Percentiles rank a stretch among this genome's conserved stretches.
These are phyloP conservation scores for Saposhnikovia divaricata DNA, from an alignment of 129 eudicot genomes.

Conservation along the genomic window DNA sequence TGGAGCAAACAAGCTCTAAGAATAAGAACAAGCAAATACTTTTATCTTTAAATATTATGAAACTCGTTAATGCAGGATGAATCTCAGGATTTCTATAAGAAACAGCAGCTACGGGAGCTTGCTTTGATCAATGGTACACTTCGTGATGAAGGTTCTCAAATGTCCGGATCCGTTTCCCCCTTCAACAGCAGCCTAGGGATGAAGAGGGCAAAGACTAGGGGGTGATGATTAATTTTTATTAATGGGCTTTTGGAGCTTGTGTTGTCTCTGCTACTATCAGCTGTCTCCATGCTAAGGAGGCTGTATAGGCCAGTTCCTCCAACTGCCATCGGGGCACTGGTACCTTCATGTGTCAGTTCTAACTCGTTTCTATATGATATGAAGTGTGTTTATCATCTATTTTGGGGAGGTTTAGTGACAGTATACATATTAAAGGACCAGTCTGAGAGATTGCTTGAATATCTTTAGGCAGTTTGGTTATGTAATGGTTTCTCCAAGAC, in stretches of 20 bases:
- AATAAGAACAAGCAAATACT: neutral
- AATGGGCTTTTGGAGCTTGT: constrained; percentile 42
- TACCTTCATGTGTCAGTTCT: constrained; percentile 41
- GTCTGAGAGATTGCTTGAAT: constrained; percentile 18
- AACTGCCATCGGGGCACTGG: constrained; percentile 70
- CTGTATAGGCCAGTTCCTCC: constrained; percentile 39
- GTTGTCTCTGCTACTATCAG: constrained; percentile 29
- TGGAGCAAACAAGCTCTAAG: neutral
- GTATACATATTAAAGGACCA: constrained; percentile 21
- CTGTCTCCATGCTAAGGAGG: constrained; percentile 24
- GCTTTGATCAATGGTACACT: constrained; percentile 95
- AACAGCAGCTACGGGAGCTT: constrained; percentile 97
- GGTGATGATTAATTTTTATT: constrained; percentile 23
- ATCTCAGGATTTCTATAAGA: constrained; percentile 87
- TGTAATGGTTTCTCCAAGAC: constrained; percentile 21
- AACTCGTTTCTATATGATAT: constrained; percentile 49
- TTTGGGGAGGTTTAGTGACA: constrained; percentile 36
- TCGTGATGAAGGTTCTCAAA: constrained; percentile 83
- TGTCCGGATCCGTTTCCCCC: constrained; percentile 96
- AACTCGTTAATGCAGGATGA: constrained; percentile 55
- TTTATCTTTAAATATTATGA: neutral
- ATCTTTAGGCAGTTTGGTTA: constrained; percentile 27
- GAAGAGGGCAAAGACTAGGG: constrained; percentile 98
- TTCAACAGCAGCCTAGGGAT: constrained; percentile 88
- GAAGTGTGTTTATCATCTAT: constrained; percentile 44